phyloP scores from a whole-genome alignment of 2,329 filamentous ascomycete genomes.

The Pseudocercospora cruenta region DNA sequence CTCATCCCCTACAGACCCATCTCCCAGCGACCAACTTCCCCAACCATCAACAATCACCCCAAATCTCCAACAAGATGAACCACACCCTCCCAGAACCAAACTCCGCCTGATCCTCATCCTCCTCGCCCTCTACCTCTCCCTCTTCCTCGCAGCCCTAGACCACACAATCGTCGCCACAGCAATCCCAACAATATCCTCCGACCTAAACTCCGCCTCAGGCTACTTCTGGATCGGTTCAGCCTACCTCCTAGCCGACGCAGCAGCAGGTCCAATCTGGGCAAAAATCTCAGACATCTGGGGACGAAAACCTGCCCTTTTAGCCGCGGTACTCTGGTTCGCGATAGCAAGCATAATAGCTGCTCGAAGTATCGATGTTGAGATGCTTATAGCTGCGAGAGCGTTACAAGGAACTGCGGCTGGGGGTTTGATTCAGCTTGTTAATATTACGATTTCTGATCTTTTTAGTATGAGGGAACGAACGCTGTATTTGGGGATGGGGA shows the following conservation, averaged over 20 bases:
- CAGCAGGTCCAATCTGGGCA: slow-evolving; percentile 72
- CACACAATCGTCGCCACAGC: slow-evolving; percentile 67
- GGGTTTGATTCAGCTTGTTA: slow-evolving; percentile 56
- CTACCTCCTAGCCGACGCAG: slow-evolving; percentile 71
- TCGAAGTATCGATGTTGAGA: slow-evolving; percentile 50
- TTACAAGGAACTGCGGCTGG: slow-evolving; percentile 60
- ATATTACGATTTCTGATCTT: slow-evolving; percentile 59
- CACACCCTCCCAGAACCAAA: slow-evolving; percentile 34
- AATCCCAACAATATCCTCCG: slow-evolving; percentile 65
- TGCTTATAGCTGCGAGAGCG: slow-evolving; percentile 58
- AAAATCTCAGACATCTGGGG: slow-evolving; percentile 63
- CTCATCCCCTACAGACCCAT: background rate
- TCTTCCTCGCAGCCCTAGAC: slow-evolving; percentile 47
- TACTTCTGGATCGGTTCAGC: slow-evolving; percentile 83
- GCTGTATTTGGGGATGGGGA: slow-evolving; percentile 56
- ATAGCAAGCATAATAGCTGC: slow-evolving; percentile 56
- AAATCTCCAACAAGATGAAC: background rate
- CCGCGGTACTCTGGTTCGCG: slow-evolving; percentile 55
- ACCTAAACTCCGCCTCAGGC: slow-evolving; percentile 68
- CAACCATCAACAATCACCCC: background rate
- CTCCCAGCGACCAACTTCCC: background rate
- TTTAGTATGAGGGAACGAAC: slow-evolving; percentile 50
- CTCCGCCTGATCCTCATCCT: slow-evolving; percentile 24
- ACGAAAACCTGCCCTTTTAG: slow-evolving; percentile 57
- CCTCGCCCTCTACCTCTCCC: slow-evolving; percentile 34